A percentile compares a stretch with the other conserved stretches of the same genome.
phyloP scores from a whole-genome alignment of 176 grass and related monocot genomes.

The Ampelocalamus luodianensis region DNA sequence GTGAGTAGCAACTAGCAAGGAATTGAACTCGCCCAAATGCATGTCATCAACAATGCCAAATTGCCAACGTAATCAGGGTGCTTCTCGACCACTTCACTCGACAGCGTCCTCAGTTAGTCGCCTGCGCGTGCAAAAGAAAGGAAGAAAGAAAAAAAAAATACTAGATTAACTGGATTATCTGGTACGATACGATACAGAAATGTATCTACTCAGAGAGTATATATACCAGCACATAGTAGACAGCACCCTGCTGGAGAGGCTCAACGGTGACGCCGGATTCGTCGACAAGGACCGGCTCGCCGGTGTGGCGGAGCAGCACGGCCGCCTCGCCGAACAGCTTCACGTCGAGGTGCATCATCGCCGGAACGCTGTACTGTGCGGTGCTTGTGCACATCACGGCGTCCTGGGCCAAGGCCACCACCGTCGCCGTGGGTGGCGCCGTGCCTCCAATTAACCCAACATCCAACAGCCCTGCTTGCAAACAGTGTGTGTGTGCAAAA shows the following conservation, averaged over 20 bases:
- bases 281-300: slow-evolving; percentile 55
- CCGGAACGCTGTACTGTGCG: slow-evolving; percentile 44
- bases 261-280: slow-evolving; percentile 60
- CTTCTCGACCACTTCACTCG: background rate
- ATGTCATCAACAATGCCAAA: background rate
- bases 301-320: slow-evolving; percentile 41
- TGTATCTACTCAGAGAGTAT: background rate
- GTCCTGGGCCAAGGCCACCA: slow-evolving; percentile 24
- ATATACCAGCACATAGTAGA: slow-evolving; percentile 56
- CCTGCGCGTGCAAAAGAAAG: background rate
- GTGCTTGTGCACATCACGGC: slow-evolving; percentile 25
- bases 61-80: background rate
- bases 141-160: background rate
- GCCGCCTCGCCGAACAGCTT: slow-evolving; percentile 58
- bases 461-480: slow-evolving; percentile 47
- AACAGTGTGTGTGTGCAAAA: background rate
- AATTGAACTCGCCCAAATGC: background rate
- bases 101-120: slow-evolving; percentile 18
- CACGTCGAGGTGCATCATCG: slow-evolving; percentile 45
- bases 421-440: slow-evolving; percentile 22
- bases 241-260: slow-evolving; percentile 57
- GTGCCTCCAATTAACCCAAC: slow-evolving; percentile 21
- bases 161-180: background rate
- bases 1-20: background rate
- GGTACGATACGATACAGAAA: background rate